Conservation (phyloP, 176 grass and related monocot genomes). For the Phoenix dactylifera region DNA sequence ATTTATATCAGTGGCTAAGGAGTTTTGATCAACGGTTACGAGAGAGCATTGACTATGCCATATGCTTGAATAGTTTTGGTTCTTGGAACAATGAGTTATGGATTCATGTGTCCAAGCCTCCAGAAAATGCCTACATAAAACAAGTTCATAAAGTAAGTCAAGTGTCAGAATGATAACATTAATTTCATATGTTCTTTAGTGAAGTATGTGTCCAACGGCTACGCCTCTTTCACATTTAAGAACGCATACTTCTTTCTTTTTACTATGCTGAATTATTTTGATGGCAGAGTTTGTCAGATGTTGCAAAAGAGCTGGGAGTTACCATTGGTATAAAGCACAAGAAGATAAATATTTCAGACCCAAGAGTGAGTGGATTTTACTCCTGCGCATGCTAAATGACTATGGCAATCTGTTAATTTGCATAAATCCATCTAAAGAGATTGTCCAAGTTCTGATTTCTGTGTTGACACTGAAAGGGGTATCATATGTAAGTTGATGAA, state of each 20-base stretch:
- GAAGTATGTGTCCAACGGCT: too few relatives aligned
- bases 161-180: background rate
- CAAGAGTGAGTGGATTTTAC: conserved; percentile 49
- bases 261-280: conserved; percentile 15
- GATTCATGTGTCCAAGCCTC: conserved; percentile 97
- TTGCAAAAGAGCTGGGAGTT: conserved; percentile 75
- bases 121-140: conserved; percentile 92
- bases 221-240: too few relatives aligned
- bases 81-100: conserved; percentile 80
- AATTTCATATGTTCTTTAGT: too few relatives aligned
- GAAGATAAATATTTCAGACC: conserved; percentile 96
- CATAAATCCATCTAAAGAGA: too few relatives aligned
- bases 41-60: conserved; percentile 91
- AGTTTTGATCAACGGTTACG: conserved; percentile 92
- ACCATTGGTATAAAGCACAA: conserved; percentile 91
- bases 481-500: too few relatives aligned
- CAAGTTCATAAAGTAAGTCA: conserved; percentile 78
- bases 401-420: too few relatives aligned
- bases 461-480: too few relatives aligned
- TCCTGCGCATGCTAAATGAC: conserved; percentile 5
- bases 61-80: conserved; percentile 96
- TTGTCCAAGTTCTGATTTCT: too few relatives aligned
- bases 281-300: conserved; percentile 67
- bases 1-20: conserved; percentile 74
- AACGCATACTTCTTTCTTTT: too few relatives aligned